These are phyloP conservation scores for Coemansia sp. DNA, from an alignment of 192 early-diverging fungal species.

Conservation along the genomic window DNA sequence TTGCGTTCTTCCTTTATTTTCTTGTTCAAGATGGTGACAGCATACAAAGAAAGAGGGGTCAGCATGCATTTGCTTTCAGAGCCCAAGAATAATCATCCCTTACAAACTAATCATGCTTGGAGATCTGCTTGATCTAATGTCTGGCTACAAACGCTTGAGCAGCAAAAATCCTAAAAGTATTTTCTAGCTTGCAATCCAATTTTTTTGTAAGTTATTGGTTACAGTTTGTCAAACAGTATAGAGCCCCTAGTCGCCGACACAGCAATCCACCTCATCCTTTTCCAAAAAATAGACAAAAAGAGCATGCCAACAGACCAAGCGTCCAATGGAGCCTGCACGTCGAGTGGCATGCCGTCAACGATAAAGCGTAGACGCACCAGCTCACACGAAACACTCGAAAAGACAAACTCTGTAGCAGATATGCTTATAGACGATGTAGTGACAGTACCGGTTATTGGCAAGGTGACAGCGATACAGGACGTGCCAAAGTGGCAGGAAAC, in stretches of 20 bases:
- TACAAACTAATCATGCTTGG: too few relatives aligned
- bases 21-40: background rate
- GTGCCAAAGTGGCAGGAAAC: conserved; percentile 35
- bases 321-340: background rate
- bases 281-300: background rate
- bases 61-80: too few relatives aligned
- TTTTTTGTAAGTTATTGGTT: background rate
- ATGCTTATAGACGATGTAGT: conserved; percentile 1
- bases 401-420: background rate
- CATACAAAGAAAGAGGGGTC: background rate
- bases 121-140: background rate
- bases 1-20: background rate
- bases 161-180: background rate
- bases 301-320: background rate
- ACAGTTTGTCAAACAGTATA: background rate
- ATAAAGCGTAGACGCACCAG: conserved; percentile 19
- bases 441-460: conserved; percentile 7
- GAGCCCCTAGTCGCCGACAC: background rate
- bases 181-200: background rate
- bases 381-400: background rate
- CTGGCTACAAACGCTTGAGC: background rate
- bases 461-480: conserved; percentile 8
- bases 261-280: background rate
- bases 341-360: background rate
- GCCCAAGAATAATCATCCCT: too few relatives aligned